Base-by-base conservation (phyloP, 148 eudicot species). In the Camellia sinensis region DNA sequence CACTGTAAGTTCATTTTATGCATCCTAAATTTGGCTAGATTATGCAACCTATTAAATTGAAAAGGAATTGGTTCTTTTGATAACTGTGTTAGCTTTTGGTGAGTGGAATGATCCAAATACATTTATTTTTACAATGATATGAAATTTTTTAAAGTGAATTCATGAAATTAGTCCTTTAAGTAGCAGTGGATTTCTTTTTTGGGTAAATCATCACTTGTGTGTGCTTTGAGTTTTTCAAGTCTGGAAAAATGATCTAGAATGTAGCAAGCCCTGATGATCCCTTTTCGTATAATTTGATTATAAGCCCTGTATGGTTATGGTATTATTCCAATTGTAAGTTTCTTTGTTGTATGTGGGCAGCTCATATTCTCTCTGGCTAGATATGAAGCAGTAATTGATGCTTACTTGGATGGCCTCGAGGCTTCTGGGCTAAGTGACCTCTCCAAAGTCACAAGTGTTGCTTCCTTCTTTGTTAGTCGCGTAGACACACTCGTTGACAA, bases 331-430 rank as follows among this genome's bases (percentile, higher is more conserved):
- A 84, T 80, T 41, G 14, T 59, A 76, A 56, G 15, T 29, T 50
- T 79, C 48, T 62, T 79, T 78, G 11, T 15, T 85, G 84, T 70
- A 13, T 22, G 64, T 85, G 78, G 22, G 73, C 94, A 95, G 99
- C 97, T 95, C 74, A 93, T 96, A 80, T 96, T 96, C 89, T 93
- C 98, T 61, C 90, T 96, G 53, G 71, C 95, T 46, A 89, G 98
- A 92, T 96, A 96, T 74, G 99, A 96, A 86, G 98, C 91, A 65
- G 99, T 96, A 22, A 96, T 96, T 66, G 99, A 96, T 85, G 99
- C 99, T 70, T 96, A 96, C 89, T 83, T 96, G 85, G 99, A 93
- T 86, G 99, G 99, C 64, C 90, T 96, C 40, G 98, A 96, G 90
- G 97, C 97, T 21, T 96, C 98, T 68, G 99, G 99, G 19, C 92